Conservation (phyloP, 306 rosid genomes). For the Delonix regia region DNA sequence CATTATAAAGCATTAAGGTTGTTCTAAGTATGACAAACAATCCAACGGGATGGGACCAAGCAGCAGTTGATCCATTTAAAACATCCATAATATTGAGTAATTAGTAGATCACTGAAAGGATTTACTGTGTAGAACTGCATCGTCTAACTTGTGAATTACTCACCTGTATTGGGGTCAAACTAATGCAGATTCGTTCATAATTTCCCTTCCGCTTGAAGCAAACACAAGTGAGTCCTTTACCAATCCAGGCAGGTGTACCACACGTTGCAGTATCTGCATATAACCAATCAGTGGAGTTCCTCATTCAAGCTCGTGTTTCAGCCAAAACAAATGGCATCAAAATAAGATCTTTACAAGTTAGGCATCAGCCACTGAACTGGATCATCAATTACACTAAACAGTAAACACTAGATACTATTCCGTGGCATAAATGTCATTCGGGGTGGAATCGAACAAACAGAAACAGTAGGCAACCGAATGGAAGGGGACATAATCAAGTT, state of each 20-base stretch:
- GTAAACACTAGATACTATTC: not conserved
- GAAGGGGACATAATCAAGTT: conserved; percentile 35
- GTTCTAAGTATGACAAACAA: not conserved
- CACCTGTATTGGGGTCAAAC: conserved; percentile 79
- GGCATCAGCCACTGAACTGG: not conserved
- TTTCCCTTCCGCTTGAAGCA: conserved; percentile 88
- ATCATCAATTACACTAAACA: not conserved
- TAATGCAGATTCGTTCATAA: conserved; percentile 61
- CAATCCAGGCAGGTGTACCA: conserved; percentile 77
- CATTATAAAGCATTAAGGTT: not conserved
- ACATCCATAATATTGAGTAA: not conserved
- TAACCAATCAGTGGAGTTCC: conserved; percentile 42
- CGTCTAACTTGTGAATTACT: conserved; percentile 15
- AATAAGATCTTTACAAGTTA: conserved; percentile 14
- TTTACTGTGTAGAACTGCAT: not conserved
- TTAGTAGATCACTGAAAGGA: not conserved
- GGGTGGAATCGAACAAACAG: not conserved
- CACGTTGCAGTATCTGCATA: conserved; percentile 66
- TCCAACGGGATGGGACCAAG: conserved; percentile 7
- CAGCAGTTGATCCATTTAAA: not conserved
- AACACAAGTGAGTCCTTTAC: conserved; percentile 84
- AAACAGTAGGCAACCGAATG: conserved; percentile 6
- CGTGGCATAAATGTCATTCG: conserved; percentile 27
- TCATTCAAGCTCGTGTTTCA: conserved; percentile 37
- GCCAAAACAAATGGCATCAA: conserved; percentile 11